Evolutionary conservation across 176 grass and related monocot genomes (phyloP).

Genomic region (Musa acuminata): DNA sequence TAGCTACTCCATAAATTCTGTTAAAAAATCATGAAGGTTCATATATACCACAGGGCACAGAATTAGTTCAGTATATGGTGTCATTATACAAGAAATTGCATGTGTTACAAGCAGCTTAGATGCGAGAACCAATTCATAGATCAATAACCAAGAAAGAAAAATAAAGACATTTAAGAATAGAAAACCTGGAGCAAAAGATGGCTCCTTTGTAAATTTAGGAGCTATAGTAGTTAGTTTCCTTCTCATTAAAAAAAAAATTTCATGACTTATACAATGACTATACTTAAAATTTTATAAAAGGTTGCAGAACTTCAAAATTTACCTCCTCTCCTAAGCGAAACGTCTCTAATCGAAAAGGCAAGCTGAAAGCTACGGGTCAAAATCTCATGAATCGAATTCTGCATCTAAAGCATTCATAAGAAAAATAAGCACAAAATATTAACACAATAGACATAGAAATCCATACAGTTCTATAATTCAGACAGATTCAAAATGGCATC

Average conservation of each 20-base stretch:
- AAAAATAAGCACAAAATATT: constrained; percentile 8
- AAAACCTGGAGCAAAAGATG: neutral
- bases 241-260: too few species aligned
- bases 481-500: neutral
- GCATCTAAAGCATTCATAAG: constrained; percentile 25
- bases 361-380: constrained; percentile 84
- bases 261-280: neutral
- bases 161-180: too few species aligned
- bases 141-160: too few species aligned
- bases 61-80: neutral
- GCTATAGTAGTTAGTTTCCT: neutral
- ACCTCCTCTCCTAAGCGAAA: constrained; percentile 64
- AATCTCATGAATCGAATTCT: constrained; percentile 61
- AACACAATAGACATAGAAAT: neutral
- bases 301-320: constrained; percentile 2
- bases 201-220: neutral
- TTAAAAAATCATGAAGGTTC: neutral
- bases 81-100: neutral
- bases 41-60: neutral
- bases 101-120: neutral
- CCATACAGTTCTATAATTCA: neutral
- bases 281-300: neutral
- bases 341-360: constrained; percentile 82
- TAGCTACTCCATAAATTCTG: too few species aligned
- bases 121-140: too few species aligned